These are phyloP conservation scores for Microcera coccophila DNA, from an alignment of 2,329 filamentous ascomycete species.

Conservation along the genomic window DNA sequence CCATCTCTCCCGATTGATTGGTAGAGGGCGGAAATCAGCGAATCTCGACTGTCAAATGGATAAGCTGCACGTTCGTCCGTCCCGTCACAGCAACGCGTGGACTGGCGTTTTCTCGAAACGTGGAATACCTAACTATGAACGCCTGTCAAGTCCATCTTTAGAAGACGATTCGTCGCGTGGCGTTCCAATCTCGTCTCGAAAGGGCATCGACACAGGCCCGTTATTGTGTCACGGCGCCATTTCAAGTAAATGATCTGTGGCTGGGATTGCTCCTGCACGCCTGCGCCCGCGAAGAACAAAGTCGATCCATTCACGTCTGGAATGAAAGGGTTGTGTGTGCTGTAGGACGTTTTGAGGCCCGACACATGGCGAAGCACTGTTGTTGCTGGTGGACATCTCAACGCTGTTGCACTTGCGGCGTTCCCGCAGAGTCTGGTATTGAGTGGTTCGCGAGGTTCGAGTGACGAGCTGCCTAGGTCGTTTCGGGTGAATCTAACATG, in stretches of 20 bases:
- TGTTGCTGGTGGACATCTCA: no score
- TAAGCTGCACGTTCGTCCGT: slow-evolving; percentile 24
- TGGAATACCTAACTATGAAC: slow-evolving; percentile 8
- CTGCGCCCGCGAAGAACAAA: not conserved
- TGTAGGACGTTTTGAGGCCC: not conserved
- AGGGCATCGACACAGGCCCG: slow-evolving; percentile 9
- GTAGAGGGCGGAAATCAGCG: slow-evolving; percentile 21
- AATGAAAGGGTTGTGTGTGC: not conserved
- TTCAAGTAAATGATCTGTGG: not conserved
- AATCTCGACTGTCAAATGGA: slow-evolving; percentile 26
- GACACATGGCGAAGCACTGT: slow-evolving; percentile 1
- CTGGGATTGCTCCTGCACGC: not conserved
- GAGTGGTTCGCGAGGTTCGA: slow-evolving; percentile 3
- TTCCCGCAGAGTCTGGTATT: slow-evolving; percentile 1
- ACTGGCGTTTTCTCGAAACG: slow-evolving; percentile 20
- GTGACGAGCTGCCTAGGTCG: no score
- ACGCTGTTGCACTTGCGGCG: slow-evolving; percentile 6
- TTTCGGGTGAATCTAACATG: no score
- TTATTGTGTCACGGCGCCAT: not conserved
- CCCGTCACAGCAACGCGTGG: slow-evolving; percentile 13
- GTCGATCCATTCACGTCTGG: not conserved
- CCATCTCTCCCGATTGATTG: slow-evolving; percentile 23
- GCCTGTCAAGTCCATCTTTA: slow-evolving; percentile 4
- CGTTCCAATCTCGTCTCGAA: slow-evolving; percentile 13
- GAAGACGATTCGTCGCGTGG: slow-evolving; percentile 2